Conservation (phyloP, 1,284 basidiomycete species). For the Irpex sp. region DNA sequence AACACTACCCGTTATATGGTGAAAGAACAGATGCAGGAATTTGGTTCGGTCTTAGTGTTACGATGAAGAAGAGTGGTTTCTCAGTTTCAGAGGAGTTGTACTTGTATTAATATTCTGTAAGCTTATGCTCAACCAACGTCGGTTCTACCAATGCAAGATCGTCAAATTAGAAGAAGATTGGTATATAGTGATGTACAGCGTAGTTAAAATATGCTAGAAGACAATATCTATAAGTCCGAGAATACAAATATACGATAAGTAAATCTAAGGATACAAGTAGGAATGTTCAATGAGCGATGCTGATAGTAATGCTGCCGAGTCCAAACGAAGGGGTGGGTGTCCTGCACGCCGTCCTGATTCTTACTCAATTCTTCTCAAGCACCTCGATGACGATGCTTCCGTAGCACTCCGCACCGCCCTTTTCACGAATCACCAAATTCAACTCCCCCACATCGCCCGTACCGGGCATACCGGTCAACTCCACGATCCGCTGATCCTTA, state of each 20-base stretch:
- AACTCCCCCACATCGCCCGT: constrained; percentile 52
- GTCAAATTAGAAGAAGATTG: background rate
- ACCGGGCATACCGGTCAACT: constrained; percentile 54
- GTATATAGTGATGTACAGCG: background rate
- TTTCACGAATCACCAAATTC: constrained; percentile 53
- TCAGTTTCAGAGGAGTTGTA: too few species aligned
- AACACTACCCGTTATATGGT: background rate
- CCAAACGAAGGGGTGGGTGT: background rate
- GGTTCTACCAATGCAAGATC: too few species aligned
- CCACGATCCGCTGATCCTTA: constrained; percentile 37
- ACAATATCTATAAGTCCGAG: background rate
- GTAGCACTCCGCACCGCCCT: constrained; percentile 46
- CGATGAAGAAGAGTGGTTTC: too few species aligned
- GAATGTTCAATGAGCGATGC: background rate
- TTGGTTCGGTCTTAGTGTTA: background rate
- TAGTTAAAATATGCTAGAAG: background rate
- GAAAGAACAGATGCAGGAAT: background rate
- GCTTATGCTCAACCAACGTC: too few species aligned
- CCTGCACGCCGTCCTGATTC: constrained; percentile 9
- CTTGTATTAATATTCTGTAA: too few species aligned
- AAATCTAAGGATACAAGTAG: background rate
- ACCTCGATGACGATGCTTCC: constrained; percentile 58
- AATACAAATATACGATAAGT: background rate
- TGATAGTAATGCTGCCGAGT: background rate
- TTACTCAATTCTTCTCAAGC: constrained; percentile 35